phyloP scores from a whole-genome alignment of 169 alveolate species.

The Plasmodium chabaudi region DNA sequence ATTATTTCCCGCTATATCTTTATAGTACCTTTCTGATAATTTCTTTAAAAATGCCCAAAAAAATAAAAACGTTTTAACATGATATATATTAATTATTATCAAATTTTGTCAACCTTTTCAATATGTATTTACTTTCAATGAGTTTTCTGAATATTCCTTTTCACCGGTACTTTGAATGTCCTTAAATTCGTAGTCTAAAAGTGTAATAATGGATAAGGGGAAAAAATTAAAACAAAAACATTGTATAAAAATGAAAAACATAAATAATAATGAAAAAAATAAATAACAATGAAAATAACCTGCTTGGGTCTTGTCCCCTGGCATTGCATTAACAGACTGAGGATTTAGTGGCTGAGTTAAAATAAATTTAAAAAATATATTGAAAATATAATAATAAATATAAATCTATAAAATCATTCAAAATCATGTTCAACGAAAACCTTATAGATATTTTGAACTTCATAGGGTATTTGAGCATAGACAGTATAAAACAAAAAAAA shows the following conservation, averaged over 20 bases:
- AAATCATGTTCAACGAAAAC: slow-evolving; percentile 1
- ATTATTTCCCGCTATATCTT: slow-evolving; percentile 36
- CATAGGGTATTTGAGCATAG: slow-evolving; percentile 67
- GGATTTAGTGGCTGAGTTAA: slow-evolving; percentile 39
- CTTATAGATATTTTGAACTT: slow-evolving; percentile 71
- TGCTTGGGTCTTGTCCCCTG: slow-evolving; percentile 52
- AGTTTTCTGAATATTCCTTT: slow-evolving; percentile 49
- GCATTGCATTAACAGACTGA: slow-evolving; percentile 66
- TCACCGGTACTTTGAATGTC: slow-evolving; percentile 10
- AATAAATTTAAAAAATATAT: slow-evolving; percentile 1
- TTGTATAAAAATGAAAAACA: slow-evolving; percentile 1
- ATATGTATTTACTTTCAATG: slow-evolving; percentile 32
- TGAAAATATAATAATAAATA: not conserved
- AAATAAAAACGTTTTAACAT: not conserved
- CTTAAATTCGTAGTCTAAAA: slow-evolving; percentile 37
- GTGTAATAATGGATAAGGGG: not conserved
- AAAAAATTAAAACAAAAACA: slow-evolving; percentile 1
- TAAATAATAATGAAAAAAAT: not conserved
- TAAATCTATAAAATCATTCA: not conserved
- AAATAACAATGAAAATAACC: slow-evolving; percentile 15
- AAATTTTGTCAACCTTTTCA: not conserved
- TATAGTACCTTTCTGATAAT: slow-evolving; percentile 54
- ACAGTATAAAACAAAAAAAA: slow-evolving; percentile 18
- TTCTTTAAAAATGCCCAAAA: slow-evolving; percentile 21
- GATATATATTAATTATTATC: not conserved